Conservation (phyloP, 1,139 yeast species). For the Diutina catenulata region DNA sequence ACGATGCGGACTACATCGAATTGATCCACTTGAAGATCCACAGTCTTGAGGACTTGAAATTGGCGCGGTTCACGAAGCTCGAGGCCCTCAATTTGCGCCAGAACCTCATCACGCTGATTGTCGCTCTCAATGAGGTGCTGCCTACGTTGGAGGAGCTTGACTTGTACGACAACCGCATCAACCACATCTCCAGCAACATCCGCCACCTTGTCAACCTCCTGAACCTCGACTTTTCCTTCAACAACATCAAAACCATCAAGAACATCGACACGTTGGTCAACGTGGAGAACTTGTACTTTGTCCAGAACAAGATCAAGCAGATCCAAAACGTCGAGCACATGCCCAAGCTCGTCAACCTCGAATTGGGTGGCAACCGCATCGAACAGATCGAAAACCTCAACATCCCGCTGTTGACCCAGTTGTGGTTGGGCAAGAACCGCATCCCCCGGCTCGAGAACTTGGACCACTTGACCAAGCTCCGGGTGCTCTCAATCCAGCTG, state of each 20-base stretch:
- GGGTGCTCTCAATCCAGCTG: slow-evolving; percentile 78
- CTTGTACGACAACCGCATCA: slow-evolving; percentile 82
- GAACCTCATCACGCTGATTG: slow-evolving; percentile 63
- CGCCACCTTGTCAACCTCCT: slow-evolving; percentile 47
- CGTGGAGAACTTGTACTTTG: slow-evolving; percentile 64
- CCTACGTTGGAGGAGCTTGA: slow-evolving; percentile 67
- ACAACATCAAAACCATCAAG: slow-evolving; percentile 79
- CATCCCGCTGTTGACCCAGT: slow-evolving; percentile 48
- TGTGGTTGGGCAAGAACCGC: slow-evolving; percentile 91
- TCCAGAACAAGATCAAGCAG: slow-evolving; percentile 73
- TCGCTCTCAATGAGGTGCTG: slow-evolving; percentile 53
- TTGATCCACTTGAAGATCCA: slow-evolving; percentile 68
- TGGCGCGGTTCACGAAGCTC: slow-evolving; percentile 46
- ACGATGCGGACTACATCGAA: slow-evolving; percentile 59
- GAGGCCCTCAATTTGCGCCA: slow-evolving; percentile 69
- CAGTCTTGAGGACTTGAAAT: slow-evolving; percentile 53
- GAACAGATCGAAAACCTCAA: slow-evolving; percentile 45
- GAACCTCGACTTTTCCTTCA: slow-evolving; percentile 76
- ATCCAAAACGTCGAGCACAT: slow-evolving; percentile 59
- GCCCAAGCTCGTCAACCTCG: slow-evolving; percentile 55
- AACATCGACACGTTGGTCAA: slow-evolving; percentile 55
- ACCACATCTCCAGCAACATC: slow-evolving; percentile 66
- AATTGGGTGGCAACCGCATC: slow-evolving; percentile 85
- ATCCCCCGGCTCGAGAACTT: slow-evolving; percentile 59
- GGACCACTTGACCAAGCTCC: slow-evolving; percentile 46